Evolutionary conservation across 805 yeast species (phyloP).

Genomic region (Naumovozyma castellii): DNA sequence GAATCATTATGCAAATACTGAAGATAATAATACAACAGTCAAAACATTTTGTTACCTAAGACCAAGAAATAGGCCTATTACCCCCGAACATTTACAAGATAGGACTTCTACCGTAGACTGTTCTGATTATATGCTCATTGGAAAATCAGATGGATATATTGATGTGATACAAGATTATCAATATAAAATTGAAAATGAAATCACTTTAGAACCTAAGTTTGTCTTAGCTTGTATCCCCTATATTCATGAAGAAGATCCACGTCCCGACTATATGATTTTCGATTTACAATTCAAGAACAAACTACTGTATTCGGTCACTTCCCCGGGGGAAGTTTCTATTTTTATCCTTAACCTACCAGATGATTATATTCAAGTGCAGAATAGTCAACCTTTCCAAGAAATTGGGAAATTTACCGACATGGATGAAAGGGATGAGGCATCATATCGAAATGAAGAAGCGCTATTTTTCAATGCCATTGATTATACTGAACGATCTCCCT

Average conservation of each 20-base stretch:
- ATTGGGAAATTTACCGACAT: background rate
- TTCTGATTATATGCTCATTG: conserved; percentile 24
- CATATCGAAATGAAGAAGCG: conserved; percentile 1
- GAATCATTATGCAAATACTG: conserved; percentile 1
- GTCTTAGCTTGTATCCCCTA: conserved; percentile 19
- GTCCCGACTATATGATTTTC: conserved; percentile 11
- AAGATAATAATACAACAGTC: conserved; percentile 11
- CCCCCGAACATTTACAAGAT: conserved; percentile 2
- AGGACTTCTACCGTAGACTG: conserved; percentile 6
- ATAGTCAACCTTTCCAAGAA: background rate
- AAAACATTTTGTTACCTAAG: conserved; percentile 23
- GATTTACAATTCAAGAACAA: conserved; percentile 21
- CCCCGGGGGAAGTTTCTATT: conserved; percentile 18
- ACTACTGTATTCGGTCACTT: conserved; percentile 20
- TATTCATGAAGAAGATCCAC: conserved; percentile 5
- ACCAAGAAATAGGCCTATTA: conserved; percentile 10
- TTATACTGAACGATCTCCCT: conserved; percentile 9
- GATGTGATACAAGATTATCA: conserved; percentile 21
- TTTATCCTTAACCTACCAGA: conserved; percentile 21
- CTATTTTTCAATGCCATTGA: conserved; percentile 5
- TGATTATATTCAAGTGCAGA: conserved; percentile 17
- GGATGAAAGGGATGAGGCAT: conserved; percentile 1
- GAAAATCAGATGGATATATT: conserved; percentile 22
- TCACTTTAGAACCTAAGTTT: conserved; percentile 12
- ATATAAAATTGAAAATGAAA: conserved; percentile 7